phyloP scores from a whole-genome alignment of 345 rosid genomes.

The Limnanthes douglasii region DNA sequence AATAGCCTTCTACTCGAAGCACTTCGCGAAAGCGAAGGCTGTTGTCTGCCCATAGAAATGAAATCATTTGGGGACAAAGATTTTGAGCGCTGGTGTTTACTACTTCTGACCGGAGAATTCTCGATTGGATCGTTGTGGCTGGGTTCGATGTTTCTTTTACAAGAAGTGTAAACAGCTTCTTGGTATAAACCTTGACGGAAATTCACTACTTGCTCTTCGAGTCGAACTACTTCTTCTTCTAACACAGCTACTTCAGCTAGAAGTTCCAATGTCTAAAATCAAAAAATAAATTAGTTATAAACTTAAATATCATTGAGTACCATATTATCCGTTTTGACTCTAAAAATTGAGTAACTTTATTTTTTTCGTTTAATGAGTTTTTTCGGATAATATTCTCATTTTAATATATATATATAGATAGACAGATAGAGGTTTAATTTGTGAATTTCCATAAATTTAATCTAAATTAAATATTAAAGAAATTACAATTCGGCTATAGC shows the following conservation, averaged over 20 bases:
- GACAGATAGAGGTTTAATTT: no score
- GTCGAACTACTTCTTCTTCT: constrained; percentile 92
- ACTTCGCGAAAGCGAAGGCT: constrained; percentile 46
- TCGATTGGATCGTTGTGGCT: constrained; percentile 24
- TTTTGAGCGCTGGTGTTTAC: constrained; percentile 60
- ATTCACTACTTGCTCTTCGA: constrained; percentile 85
- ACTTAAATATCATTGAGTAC: no score
- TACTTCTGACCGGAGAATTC: constrained; percentile 28
- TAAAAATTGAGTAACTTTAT: no score
- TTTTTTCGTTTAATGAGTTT: no score
- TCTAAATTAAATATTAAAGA: no score
- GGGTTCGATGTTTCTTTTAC: constrained; percentile 51
- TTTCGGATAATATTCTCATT: no score
- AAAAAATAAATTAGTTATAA: constrained; percentile 3
- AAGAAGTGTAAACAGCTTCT: constrained; percentile 62
- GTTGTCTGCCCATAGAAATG: constrained; percentile 30
- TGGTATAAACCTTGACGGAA: constrained; percentile 79
- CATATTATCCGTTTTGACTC: no score
- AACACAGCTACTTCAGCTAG: constrained; percentile 97
- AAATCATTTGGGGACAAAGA: constrained; percentile 53
- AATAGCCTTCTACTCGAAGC: constrained; percentile 49
- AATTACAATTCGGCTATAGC: no score
- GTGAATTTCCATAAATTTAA: no score
- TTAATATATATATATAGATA: no score
- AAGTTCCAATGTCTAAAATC: constrained; percentile 71